phyloP scores from a whole-genome alignment of 2,329 filamentous ascomycete species.

The Neofusicoccum laricinum region DNA sequence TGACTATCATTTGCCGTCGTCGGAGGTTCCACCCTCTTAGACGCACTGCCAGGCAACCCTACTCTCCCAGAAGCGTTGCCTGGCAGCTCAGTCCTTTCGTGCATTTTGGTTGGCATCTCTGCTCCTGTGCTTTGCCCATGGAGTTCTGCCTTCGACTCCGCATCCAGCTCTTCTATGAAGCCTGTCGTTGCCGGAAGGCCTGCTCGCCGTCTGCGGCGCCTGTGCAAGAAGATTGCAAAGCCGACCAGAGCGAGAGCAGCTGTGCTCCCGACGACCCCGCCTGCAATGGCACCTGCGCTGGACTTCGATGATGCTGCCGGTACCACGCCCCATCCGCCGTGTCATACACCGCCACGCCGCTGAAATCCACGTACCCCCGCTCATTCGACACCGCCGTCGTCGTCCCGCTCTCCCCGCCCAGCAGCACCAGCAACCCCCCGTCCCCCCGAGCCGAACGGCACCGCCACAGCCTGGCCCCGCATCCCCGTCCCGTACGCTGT shows the following conservation, averaged over 20 bases:
- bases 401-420: conserved; percentile 2
- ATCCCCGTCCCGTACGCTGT: neutral
- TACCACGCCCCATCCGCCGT: neutral
- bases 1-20: too few relatives aligned
- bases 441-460: neutral
- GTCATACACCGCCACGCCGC: neutral
- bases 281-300: neutral
- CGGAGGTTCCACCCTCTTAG: too few relatives aligned
- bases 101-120: neutral
- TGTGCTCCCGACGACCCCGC: neutral
- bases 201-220: neutral
- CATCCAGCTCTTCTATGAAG: neutral
- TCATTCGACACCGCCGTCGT: neutral
- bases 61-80: neutral
- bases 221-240: neutral
- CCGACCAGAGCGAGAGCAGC: neutral
- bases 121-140: neutral
- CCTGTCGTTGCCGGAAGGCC: neutral
- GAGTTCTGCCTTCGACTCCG: neutral
- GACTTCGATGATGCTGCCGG: neutral
- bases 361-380: neutral
- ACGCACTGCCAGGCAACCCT: too few relatives aligned
- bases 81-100: neutral
- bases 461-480: neutral
- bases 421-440: neutral